Conservation (phyloP, 140 eudicot species). For the Flaveria floridana region DNA sequence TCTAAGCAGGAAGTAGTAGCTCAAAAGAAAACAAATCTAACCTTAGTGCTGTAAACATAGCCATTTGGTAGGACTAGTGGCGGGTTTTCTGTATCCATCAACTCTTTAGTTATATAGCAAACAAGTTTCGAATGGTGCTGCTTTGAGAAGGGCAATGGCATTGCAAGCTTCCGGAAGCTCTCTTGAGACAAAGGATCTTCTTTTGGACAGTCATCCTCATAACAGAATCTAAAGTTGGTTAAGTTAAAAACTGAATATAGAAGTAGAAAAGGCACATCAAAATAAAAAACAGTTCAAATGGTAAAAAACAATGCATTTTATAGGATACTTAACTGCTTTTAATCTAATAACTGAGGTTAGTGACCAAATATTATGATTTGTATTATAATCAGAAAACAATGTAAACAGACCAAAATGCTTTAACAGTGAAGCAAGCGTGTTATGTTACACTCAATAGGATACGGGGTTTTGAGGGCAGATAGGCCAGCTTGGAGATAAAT, state of each 20-base stretch:
- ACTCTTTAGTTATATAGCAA: conserved; percentile 86
- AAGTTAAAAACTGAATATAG: conserved; percentile 39
- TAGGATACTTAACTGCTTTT: not conserved
- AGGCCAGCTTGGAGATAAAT: conserved; percentile 96
- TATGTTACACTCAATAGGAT: conserved; percentile 42
- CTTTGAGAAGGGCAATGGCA: conserved; percentile 88
- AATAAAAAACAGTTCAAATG: conserved; percentile 16
- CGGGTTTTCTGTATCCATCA: conserved; percentile 98
- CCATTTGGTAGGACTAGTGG: conserved; percentile 97
- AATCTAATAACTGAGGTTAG: not conserved
- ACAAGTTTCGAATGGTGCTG: conserved; percentile 99
- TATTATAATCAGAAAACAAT: not conserved
- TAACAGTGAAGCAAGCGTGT: conserved; percentile 15
- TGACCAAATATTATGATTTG: not conserved
- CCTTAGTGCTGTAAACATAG: conserved; percentile 96
- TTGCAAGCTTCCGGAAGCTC: conserved; percentile 81
- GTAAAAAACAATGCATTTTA: not conserved
- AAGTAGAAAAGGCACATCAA: not conserved
- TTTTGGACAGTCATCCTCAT: conserved; percentile 80
- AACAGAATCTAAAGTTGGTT: conserved; percentile 70
- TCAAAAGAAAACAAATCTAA: conserved; percentile 25
- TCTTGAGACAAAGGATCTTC: conserved; percentile 96
- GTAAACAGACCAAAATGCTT: not conserved
- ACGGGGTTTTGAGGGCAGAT: conserved; percentile 98
- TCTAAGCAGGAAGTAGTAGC: not conserved